These are phyloP conservation scores for Neodidymelliopsis sp. DNA, from an alignment of 2,329 filamentous ascomycete species.

Conservation along the genomic window DNA sequence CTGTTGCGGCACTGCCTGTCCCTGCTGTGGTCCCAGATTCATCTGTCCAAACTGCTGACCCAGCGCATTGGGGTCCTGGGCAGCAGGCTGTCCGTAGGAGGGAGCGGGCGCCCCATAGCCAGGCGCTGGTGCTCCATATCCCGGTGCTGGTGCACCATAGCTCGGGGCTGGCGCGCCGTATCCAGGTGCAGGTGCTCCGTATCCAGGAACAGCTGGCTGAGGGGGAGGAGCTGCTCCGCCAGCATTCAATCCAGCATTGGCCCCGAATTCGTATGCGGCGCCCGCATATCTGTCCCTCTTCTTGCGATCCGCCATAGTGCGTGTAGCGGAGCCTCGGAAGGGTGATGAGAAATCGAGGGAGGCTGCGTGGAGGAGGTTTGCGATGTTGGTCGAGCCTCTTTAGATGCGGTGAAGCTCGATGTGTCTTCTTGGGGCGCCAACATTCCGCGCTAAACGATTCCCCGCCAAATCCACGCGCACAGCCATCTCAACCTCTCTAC, in stretches of 20 bases:
- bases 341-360: conserved; percentile 16
- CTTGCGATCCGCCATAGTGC: conserved; percentile 58
- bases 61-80: conserved; percentile 67
- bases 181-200: conserved; percentile 45
- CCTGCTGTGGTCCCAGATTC: conserved; percentile 66
- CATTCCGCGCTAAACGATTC: conserved; percentile 38
- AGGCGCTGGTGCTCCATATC: conserved; percentile 36
- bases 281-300: conserved; percentile 97
- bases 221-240: conserved; percentile 54
- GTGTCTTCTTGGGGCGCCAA: conserved; percentile 47
- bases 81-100: conserved; percentile 52
- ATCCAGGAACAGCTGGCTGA: conserved; percentile 21
- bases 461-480: conserved; percentile 33
- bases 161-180: conserved; percentile 38
- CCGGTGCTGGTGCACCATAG: conserved; percentile 52
- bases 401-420: conserved; percentile 39
- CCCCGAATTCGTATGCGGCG: conserved; percentile 93
- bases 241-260: conserved; percentile 70
- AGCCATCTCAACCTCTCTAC: conserved; percentile 17
- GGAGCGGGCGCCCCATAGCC: conserved; percentile 49
- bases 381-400: conserved; percentile 21
- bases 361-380: conserved; percentile 18
- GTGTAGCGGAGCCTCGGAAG: conserved; percentile 21
- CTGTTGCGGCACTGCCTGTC: conserved; percentile 39
- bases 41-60: conserved; percentile 85